phyloP scores from a whole-genome alignment of 192 early-diverging fungal species.

The Backusella sp. region DNA sequence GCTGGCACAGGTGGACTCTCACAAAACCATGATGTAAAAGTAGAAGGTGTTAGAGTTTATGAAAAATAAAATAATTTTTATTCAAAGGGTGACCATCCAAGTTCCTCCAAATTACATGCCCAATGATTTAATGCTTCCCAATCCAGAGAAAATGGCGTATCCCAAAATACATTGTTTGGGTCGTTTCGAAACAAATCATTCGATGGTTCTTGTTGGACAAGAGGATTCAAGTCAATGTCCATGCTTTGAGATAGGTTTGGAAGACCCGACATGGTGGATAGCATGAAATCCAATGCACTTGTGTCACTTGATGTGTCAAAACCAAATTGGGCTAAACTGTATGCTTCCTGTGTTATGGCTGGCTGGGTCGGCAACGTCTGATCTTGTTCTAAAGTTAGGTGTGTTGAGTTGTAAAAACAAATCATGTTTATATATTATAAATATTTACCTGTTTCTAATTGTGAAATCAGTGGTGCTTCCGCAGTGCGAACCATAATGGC shows the following conservation, averaged over 20 bases:
- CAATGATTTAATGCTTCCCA: neutral
- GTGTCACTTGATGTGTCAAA: neutral
- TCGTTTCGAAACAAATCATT: neutral
- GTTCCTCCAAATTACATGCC: neutral
- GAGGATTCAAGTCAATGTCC: neutral
- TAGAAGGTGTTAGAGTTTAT: neutral
- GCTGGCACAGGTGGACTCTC: constrained; percentile 38
- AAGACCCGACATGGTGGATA: neutral
- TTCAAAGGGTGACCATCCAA: constrained; percentile 3
- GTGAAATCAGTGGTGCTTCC: neutral
- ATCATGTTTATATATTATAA: neutral
- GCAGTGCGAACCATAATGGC: neutral
- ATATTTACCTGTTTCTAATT: neutral
- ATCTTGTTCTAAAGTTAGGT: neutral
- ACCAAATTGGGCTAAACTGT: neutral
- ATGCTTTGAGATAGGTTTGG: neutral
- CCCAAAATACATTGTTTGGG: neutral
- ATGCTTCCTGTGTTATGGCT: neutral
- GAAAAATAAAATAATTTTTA: neutral
- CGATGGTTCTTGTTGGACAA: neutral
- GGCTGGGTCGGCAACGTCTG: neutral
- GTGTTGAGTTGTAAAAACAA: neutral
- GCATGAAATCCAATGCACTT: neutral
- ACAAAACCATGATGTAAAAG: constrained; percentile 28
- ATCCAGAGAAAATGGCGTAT: neutral